Conservation (phyloP, 345 rosid genomes). For the Adansonia digitata region DNA sequence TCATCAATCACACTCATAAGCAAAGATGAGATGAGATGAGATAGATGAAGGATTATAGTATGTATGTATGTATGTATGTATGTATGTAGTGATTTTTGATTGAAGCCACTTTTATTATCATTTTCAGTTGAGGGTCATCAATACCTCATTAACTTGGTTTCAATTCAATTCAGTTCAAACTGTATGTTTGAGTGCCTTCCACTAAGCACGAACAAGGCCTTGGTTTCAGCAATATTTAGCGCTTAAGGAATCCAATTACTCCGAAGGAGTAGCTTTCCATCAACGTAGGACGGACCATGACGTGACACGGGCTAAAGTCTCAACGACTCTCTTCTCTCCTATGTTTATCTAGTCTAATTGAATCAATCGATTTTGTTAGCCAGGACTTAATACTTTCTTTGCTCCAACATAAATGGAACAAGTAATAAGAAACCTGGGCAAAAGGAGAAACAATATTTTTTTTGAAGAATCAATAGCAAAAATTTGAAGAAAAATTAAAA, state of each 20-base stretch:
- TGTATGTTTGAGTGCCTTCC: slow-evolving; percentile 49
- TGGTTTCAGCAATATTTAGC: slow-evolving; percentile 56
- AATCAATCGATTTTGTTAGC: too few species aligned
- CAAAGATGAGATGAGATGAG: slow-evolving; percentile 26
- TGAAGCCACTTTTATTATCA: slow-evolving; percentile 40
- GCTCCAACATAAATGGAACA: background rate
- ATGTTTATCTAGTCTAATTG: background rate
- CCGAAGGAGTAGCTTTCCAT: background rate
- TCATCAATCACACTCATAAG: slow-evolving; percentile 33
- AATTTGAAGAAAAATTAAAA: too few species aligned
- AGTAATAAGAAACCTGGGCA: too few species aligned
- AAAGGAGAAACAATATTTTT: too few species aligned
- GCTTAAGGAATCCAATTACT: slow-evolving; percentile 59
- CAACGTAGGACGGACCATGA: background rate
- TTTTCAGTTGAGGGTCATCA: slow-evolving; percentile 30
- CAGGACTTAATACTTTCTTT: background rate
- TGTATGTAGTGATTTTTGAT: slow-evolving; percentile 26
- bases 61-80: too few species aligned
- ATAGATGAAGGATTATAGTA: background rate
- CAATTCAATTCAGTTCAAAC: slow-evolving; percentile 36
- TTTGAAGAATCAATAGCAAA: too few species aligned
- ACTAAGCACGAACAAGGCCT: slow-evolving; percentile 29
- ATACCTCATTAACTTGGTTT: slow-evolving; percentile 32
- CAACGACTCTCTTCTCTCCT: background rate
- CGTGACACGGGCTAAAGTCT: too few species aligned